These are phyloP conservation scores for Candida tammaniensis DNA, from an alignment of 805 yeast species.

Conservation along the genomic window DNA sequence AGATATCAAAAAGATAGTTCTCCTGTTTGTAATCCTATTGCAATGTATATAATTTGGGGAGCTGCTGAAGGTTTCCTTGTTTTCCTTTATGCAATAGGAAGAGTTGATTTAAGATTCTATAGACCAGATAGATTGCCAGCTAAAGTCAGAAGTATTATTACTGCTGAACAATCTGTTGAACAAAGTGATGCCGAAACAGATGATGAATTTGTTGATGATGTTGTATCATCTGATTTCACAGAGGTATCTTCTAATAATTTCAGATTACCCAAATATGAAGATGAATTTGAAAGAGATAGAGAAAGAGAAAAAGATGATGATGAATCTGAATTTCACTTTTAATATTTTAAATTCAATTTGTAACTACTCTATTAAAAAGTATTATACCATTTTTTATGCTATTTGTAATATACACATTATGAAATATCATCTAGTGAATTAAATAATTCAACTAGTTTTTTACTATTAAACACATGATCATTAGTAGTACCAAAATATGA, in stretches of 20 bases:
- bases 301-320: constrained; percentile 16
- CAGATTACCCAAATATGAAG: constrained; percentile 13
- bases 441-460: constrained; percentile 46
- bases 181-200: constrained; percentile 12
- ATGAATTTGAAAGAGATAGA: constrained; percentile 13
- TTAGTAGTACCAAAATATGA: constrained; percentile 47
- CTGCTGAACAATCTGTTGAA: constrained; percentile 34
- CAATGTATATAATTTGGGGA: constrained; percentile 69
- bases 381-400: background rate
- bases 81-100: constrained; percentile 51
- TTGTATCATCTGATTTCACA: constrained; percentile 10
- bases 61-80: constrained; percentile 57
- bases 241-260: constrained; percentile 9
- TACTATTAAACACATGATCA: constrained; percentile 53
- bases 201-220: constrained; percentile 10
- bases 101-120: constrained; percentile 75
- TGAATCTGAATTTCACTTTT: constrained; percentile 24
- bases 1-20: constrained; percentile 18
- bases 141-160: constrained; percentile 35
- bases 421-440: constrained; percentile 8
- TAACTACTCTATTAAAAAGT: no score
- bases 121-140: constrained; percentile 60
- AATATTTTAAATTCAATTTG: no score
- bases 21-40: constrained; percentile 43
- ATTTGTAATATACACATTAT: background rate